Evolutionary conservation across 176 grass and related monocot species (phyloP).

Genomic region (Otatea glauca): DNA sequence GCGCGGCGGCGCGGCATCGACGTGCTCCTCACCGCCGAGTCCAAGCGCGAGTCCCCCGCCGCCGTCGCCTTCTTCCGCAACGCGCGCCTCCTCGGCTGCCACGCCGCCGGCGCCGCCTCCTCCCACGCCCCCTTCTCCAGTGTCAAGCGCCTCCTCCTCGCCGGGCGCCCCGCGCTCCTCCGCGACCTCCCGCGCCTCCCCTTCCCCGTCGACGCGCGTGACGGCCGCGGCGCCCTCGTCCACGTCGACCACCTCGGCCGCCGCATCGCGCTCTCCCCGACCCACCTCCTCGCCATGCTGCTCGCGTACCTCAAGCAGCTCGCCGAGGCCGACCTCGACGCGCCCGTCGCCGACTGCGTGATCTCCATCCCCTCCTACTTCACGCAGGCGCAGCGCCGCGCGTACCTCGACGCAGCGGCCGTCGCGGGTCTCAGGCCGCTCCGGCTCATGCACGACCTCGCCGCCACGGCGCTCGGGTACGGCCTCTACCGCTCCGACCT

Average conservation of each 20-base stretch:
- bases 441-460: conserved; percentile 85
- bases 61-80: conserved; percentile 76
- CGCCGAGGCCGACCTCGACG: conserved; percentile 71
- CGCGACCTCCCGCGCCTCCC: conserved; percentile 53
- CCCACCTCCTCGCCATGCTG: conserved; percentile 88
- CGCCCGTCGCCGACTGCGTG: conserved; percentile 68
- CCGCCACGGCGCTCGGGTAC: conserved; percentile 86
- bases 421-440: conserved; percentile 80
- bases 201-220: conserved; percentile 44
- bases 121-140: conserved; percentile 62
- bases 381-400: conserved; percentile 74
- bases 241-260: conserved; percentile 59
- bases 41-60: conserved; percentile 80
- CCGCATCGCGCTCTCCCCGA: conserved; percentile 57
- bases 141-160: conserved; percentile 72
- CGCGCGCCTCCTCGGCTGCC: conserved; percentile 60
- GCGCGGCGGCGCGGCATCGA: conserved; percentile 78
- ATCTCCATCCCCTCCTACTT: conserved; percentile 96
- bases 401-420: conserved; percentile 76
- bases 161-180: conserved; percentile 46
- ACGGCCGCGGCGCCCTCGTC: conserved; percentile 7
- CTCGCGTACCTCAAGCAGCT: conserved; percentile 71
- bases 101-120: conserved; percentile 59
- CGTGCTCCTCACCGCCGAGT: conserved; percentile 83
- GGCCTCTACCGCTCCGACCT: conserved; percentile 94